Evolutionary conservation across 2,329 filamentous ascomycete species (phyloP), one percentile per base, ranked within the genome.

Genomic region (Xylaria digitata): DNA sequence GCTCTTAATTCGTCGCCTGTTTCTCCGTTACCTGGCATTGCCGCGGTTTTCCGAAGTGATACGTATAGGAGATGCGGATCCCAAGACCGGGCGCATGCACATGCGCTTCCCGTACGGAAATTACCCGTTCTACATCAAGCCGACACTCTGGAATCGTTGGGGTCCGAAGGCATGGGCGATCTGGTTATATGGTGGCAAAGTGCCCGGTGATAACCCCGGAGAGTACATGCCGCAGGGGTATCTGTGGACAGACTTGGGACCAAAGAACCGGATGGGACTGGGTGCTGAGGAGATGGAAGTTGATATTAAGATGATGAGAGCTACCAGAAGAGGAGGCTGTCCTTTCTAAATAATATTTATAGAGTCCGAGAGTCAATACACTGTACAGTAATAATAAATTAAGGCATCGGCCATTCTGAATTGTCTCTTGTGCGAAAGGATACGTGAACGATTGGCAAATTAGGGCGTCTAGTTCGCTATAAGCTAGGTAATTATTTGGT

Each of bases 101-200:
- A 76, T 70, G 34, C 79, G 72, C 76, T 71, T 80, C 0, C 71
- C 81, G 43, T 92, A 88, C 78, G 83, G 89, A 30, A 85, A 87
- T 11, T 85, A 88, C 53, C 91, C 90, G 2, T 92, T 86, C 78
- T 92, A 92, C 77, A 82, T 86, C 26, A 82, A 85, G 67, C 83
- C 83, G 32, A 90, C 85, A 0, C 76, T 86, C 46, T 87, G 84
- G 86, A 87, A 84, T 72, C 86, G 87, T 65, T 93, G 86, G 88
- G 87, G 86, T 1, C 89, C 84, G 0, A 76, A 77, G 66, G 88
- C 84, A 0, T 84, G 84, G 82, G 64, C 86, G 3, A 75, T 80
- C 21, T 76, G 83, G 74, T 55, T 80, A 7, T 70, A 76, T 52
- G 85, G 84, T 8, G 83, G 81, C 0, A 78, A 79, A 34, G 67